Percentiles rank a stretch among this genome's conserved stretches.
These are phyloP conservation scores for Hylodesmum podocarpum DNA, from an alignment of 306 rosid genomes.

Conservation along the genomic window DNA sequence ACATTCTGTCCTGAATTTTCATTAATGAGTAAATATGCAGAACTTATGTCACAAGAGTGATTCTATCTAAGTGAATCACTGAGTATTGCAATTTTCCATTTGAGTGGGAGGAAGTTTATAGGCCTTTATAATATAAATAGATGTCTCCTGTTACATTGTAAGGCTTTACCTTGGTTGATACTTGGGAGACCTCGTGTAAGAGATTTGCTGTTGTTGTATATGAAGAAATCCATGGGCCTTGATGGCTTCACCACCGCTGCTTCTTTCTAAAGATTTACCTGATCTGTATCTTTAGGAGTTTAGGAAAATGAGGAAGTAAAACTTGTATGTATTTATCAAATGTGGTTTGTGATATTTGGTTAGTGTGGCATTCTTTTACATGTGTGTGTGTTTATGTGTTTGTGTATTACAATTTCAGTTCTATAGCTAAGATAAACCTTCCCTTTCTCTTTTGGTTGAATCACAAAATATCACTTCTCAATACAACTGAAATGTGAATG, in stretches of 20 bases:
- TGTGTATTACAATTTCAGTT: not conserved
- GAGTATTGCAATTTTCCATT: not conserved
- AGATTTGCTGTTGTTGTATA: not conserved
- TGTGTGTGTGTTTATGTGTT: no score
- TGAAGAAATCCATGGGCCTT: not conserved
- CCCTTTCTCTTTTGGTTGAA: not conserved
- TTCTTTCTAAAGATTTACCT: not conserved
- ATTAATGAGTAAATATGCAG: slow-evolving; percentile 15
- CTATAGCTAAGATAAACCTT: not conserved
- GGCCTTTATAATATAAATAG: not conserved
- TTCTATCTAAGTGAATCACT: not conserved
- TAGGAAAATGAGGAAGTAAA: not conserved
- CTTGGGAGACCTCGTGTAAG: not conserved
- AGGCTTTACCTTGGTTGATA: slow-evolving; percentile 4
- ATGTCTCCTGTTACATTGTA: not conserved
- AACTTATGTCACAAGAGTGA: not conserved
- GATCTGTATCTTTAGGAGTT: not conserved
- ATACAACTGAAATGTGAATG: no score
- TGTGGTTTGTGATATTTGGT: not conserved
- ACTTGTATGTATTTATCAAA: not conserved
- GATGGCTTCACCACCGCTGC: not conserved
- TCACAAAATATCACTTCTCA: not conserved
- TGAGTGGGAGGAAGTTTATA: not conserved
- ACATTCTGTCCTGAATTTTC: not conserved
- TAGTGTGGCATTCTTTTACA: not conserved